These are phyloP conservation scores for Rhizopus stolonifer DNA, from an alignment of 371 early-diverging fungal genomes.

Conservation along the genomic window DNA sequence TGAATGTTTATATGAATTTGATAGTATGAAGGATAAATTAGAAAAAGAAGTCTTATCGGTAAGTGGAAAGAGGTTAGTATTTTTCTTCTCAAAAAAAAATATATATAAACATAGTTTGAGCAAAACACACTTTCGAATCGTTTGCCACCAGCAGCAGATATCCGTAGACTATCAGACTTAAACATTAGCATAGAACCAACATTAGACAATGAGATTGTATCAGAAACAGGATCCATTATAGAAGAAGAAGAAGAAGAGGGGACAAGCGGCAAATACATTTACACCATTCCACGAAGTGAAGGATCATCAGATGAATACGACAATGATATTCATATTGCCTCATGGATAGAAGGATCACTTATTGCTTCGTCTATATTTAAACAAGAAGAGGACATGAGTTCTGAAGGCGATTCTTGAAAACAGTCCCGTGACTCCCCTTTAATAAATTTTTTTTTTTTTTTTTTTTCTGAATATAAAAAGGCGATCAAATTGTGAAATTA, in stretches of 20 bases:
- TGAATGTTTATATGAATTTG: slow-evolving; percentile 32
- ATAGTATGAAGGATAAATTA: slow-evolving; percentile 43
- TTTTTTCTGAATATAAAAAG: neutral
- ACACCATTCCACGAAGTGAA: slow-evolving; percentile 2
- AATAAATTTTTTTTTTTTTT: neutral
- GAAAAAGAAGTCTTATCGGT: slow-evolving; percentile 27
- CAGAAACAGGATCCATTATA: neutral
- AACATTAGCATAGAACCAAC: slow-evolving; percentile 41
- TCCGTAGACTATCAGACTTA: slow-evolving; percentile 43
- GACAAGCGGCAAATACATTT: slow-evolving; percentile 1
- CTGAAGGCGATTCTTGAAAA: neutral
- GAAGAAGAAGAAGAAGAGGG: slow-evolving; percentile 13
- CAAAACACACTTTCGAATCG: slow-evolving; percentile 29
- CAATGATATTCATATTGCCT: slow-evolving; percentile 22
- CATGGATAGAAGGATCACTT: slow-evolving; percentile 26
- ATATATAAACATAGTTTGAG: slow-evolving; percentile 36
- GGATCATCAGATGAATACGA: slow-evolving; percentile 19
- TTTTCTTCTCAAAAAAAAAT: too few species aligned
- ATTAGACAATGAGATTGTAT: slow-evolving; percentile 9
- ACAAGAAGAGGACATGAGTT: slow-evolving; percentile 7
- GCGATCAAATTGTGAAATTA: too few species aligned
- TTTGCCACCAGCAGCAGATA: slow-evolving; percentile 24
- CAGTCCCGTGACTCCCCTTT: neutral
- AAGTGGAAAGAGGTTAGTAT: neutral
- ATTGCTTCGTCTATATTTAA: slow-evolving; percentile 23